Percentiles rank a stretch among this genome's conserved stretches.
phyloP scores from a whole-genome alignment of 768 basidiomycete genomes.

The Clathrus columnatus region DNA sequence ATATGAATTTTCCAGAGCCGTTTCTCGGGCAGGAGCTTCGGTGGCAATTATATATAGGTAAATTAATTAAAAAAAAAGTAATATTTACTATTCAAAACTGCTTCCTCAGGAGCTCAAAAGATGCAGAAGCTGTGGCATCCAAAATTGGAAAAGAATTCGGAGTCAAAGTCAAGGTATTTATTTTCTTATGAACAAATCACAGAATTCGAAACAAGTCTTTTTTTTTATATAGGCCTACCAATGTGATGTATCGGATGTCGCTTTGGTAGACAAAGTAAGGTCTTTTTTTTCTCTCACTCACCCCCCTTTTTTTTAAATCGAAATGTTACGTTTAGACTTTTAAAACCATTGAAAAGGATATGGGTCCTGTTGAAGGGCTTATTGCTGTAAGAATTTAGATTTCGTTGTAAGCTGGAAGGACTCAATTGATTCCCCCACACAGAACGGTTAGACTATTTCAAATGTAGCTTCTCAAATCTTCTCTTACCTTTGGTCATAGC shows the following conservation, averaged over 20 bases:
- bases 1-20: slow-evolving; percentile 40
- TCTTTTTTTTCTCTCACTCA: not conserved
- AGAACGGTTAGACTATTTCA: slow-evolving; percentile 32
- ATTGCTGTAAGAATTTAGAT: slow-evolving; percentile 36
- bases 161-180: slow-evolving; percentile 34
- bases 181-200: too few relatives aligned
- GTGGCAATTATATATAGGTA: slow-evolving; percentile 58
- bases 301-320: not conserved
- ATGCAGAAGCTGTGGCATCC: slow-evolving; percentile 41
- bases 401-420: not conserved
- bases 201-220: too few relatives aligned
- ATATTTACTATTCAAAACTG: not conserved
- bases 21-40: slow-evolving; percentile 45
- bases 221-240: slow-evolving; percentile 55
- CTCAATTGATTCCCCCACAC: not conserved
- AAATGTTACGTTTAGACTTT: slow-evolving; percentile 35
- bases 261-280: slow-evolving; percentile 26
- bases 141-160: slow-evolving; percentile 38
- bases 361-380: slow-evolving; percentile 42
- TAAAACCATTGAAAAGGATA: slow-evolving; percentile 38
- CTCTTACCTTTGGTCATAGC: slow-evolving; percentile 21
- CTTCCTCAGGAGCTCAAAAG: slow-evolving; percentile 31
- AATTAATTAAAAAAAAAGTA: not conserved
- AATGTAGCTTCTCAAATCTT: not conserved
- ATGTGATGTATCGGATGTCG: slow-evolving; percentile 48